A percentile compares a stretch with the other conserved stretches of the same genome.
Evolutionary conservation across 495 filamentous ascomycete species (phyloP).

Genomic region (Jackrogersella minutella): DNA sequence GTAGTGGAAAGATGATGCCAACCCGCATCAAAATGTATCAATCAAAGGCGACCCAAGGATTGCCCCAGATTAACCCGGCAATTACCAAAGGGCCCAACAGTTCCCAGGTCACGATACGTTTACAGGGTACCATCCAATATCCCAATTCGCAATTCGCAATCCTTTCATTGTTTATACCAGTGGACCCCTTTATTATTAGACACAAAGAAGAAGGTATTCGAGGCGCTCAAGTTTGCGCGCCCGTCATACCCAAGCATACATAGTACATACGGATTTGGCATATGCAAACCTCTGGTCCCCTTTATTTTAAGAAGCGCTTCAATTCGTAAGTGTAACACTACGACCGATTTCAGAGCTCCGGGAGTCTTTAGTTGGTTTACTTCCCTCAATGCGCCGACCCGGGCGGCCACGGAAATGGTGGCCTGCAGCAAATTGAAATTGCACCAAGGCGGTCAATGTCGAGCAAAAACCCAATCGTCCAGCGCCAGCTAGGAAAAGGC

Average conservation of each 20-base stretch:
- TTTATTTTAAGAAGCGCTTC: not conserved
- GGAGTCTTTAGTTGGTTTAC: not conserved
- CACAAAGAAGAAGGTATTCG: not conserved
- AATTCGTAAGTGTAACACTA: conserved; percentile 19
- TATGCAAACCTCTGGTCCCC: not conserved
- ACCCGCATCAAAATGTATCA: conserved; percentile 32
- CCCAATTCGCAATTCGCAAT: conserved; percentile 1
- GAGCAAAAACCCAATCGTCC: conserved; percentile 13
- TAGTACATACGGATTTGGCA: not conserved
- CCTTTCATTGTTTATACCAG: conserved; percentile 9
- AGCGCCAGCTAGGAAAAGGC: not conserved
- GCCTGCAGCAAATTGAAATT: conserved; percentile 37
- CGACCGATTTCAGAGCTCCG: conserved; percentile 1
- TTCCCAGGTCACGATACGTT: conserved; percentile 30
- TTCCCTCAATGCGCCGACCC: conserved; percentile 22
- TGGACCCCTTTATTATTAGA: conserved; percentile 12
- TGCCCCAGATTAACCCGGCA: conserved; percentile 36
- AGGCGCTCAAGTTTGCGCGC: conserved; percentile 25
- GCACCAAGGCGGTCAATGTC: conserved; percentile 40
- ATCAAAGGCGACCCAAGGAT: conserved; percentile 21
- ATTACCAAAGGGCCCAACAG: conserved; percentile 33
- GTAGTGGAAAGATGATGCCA: conserved; percentile 42
- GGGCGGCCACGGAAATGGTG: conserved; percentile 23
- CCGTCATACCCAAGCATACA: conserved; percentile 9
- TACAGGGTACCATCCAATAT: conserved; percentile 32